Conservation (phyloP, 2,329 filamentous ascomycete species). For the Pleochaeta shiraiana region DNA sequence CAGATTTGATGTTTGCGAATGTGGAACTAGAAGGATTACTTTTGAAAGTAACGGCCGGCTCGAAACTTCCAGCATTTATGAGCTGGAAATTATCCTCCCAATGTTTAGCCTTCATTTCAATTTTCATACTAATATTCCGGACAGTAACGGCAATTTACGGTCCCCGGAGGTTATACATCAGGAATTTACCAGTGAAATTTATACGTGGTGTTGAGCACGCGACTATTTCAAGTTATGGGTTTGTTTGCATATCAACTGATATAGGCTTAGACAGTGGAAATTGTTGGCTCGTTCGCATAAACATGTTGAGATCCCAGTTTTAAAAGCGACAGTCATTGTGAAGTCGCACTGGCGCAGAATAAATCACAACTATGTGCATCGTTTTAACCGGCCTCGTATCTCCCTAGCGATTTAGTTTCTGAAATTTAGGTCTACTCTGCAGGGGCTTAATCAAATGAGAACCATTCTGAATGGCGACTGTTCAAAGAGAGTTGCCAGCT, state of each 20-base stretch:
- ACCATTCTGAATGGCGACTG: background rate
- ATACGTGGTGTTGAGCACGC: background rate
- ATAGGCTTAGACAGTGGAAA: background rate
- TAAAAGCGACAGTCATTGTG: background rate
- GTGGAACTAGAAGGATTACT: background rate
- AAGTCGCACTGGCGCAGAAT: too few species aligned
- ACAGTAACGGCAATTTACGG: too few species aligned
- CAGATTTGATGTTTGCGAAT: background rate
- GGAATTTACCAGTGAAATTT: too few species aligned
- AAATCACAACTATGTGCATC: too few species aligned
- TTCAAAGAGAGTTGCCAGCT: background rate
- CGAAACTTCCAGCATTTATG: background rate
- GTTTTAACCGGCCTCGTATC: too few species aligned
- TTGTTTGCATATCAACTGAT: background rate
- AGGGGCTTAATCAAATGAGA: background rate
- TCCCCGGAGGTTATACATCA: too few species aligned
- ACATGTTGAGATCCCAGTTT: background rate
- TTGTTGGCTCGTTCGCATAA: background rate
- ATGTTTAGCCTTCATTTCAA: background rate
- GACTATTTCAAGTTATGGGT: background rate
- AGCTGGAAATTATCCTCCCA: background rate
- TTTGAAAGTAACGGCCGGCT: background rate
- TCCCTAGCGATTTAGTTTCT: background rate
- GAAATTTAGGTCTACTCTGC: background rate
- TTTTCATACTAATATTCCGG: too few species aligned